Base-by-base conservation (phyloP, 352 stramenopile species). In the Hyaloperonospora brassicae region DNA sequence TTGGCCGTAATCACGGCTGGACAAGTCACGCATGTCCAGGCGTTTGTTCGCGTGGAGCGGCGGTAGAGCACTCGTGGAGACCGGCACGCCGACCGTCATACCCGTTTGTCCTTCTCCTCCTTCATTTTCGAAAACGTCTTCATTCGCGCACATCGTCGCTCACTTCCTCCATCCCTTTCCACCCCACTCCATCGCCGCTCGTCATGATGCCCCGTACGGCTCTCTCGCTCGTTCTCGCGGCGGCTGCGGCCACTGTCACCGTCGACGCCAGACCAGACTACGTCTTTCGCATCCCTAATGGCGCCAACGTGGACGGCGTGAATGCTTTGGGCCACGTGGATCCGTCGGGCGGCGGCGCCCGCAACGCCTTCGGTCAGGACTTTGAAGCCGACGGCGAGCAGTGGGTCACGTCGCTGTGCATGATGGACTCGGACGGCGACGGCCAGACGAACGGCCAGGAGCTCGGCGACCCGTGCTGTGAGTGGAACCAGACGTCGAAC, bases 381-480 rank as follows among this genome's bases (percentile, higher is more conserved):
- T 66, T 66, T 23, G 39, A 3, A 0, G 54, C 23, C 5, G 48
- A 40, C 22, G 49, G 22, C 10, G 27, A 55, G 2, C 34, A 24
- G 22, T 83, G 73, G 71, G 74, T 71, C 12, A 56, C 47, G 8
- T 55, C 57, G 17, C 67, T 90, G n/a, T 91, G 81, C 51, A n/a
- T 87, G 44, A 46, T 68, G 12, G 85, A 95, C 59, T 86, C 68
- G 47, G 85, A 95, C 47, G 72, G 75, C 8, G 85, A 95, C 55
- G 85, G 84, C 0, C 67, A 79, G 17, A 92, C 80, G 21, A 93
- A 95, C 61, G 85, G 85, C 27, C 61, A 92, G 57, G 85, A 95
- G 58, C 68, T 94, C 0, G 81, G 86, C 4, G 86, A 95, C 55
- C 82, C 82, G 45, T 82, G 79, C 67, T 95, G 86, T 57, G 56